A percentile compares a stretch with the other conserved stretches of the same genome.
phyloP scores from a whole-genome alignment of 306 rosid species.

The Lithocarpus polystachyus region DNA sequence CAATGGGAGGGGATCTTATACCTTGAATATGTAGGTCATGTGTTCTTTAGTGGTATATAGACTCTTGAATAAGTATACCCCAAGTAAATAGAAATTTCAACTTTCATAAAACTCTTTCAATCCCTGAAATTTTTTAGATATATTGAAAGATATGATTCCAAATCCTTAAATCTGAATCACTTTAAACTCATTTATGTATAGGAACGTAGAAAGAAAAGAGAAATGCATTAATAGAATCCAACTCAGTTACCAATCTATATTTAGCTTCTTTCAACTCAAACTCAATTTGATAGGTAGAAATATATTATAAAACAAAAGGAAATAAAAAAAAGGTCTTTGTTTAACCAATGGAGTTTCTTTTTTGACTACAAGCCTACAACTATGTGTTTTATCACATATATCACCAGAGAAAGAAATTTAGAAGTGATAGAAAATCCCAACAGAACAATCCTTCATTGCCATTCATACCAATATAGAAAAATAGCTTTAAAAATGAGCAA shows the following conservation, averaged over 20 bases:
- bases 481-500: neutral
- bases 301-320: neutral
- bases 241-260: neutral
- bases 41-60: neutral
- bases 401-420: neutral
- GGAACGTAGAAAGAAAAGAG: neutral
- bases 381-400: neutral
- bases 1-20: neutral
- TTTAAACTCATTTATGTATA: neutral
- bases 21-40: too few relatives aligned
- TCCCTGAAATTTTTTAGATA: neutral
- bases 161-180: too few relatives aligned
- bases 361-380: neutral
- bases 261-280: neutral
- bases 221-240: neutral
- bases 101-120: neutral
- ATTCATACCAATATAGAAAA: neutral
- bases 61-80: neutral
- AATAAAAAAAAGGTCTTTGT: neutral
- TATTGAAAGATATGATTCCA: too few relatives aligned
- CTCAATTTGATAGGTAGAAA: neutral
- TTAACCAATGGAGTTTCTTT: neutral
- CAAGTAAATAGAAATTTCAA: neutral
- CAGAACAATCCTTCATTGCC: neutral
- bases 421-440: neutral